phyloP scores from a whole-genome alignment of 2,329 filamentous ascomycete species.

The Zopfia rhizophila region DNA sequence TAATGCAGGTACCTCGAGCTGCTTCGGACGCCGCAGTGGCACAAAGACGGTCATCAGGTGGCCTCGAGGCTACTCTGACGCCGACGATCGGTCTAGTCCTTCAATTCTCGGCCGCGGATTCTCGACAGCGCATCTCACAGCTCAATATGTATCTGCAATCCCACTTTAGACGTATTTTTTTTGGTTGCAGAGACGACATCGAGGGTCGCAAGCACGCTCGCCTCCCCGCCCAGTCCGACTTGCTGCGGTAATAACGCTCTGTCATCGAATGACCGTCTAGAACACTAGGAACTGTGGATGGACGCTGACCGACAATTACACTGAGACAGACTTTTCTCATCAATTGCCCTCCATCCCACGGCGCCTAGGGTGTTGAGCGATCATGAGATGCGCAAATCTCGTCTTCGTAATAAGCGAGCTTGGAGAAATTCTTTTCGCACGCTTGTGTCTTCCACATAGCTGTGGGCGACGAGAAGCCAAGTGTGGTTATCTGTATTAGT shows the following conservation, averaged over 20 bases:
- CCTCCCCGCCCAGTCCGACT: constrained; percentile 25
- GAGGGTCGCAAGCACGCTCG: constrained; percentile 37
- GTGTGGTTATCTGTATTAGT: constrained; percentile 1
- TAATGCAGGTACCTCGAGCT: constrained; percentile 43
- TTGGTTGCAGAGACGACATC: too few species aligned
- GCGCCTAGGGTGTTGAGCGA: constrained; percentile 23
- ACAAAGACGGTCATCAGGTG: constrained; percentile 36
- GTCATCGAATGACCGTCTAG: constrained; percentile 36
- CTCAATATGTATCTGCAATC: constrained; percentile 28
- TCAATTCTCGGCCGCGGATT: constrained; percentile 45
- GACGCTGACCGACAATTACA: constrained; percentile 22
- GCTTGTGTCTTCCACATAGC: not conserved
- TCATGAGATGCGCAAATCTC: constrained; percentile 36
- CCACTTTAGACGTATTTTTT: too few species aligned
- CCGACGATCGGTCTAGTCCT: constrained; percentile 29
- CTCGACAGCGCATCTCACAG: constrained; percentile 33
- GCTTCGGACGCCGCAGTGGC: constrained; percentile 27
- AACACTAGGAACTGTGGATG: constrained; percentile 23
- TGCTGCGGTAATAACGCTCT: constrained; percentile 27
- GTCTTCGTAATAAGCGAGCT: constrained; percentile 41
- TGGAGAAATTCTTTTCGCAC: constrained; percentile 8
- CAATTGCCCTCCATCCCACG: constrained; percentile 28
- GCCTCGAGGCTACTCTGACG: constrained; percentile 25
- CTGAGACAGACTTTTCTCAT: constrained; percentile 30
- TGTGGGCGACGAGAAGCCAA: constrained; percentile 18